Conservation (phyloP, 192 early-diverging fungal species). For the Backusella macrospora region DNA sequence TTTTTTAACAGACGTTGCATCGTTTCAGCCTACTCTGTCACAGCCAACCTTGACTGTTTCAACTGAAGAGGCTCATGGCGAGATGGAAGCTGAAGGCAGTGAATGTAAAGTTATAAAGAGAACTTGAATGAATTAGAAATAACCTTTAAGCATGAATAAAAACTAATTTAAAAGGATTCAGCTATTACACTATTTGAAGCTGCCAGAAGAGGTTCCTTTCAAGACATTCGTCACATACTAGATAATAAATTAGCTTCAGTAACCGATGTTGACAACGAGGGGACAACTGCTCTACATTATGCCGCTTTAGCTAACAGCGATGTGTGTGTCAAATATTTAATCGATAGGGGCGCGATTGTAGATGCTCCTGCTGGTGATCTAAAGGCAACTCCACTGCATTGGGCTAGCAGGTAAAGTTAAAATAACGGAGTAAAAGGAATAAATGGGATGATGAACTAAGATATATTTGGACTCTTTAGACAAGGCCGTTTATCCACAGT, state of each 20-base stretch:
- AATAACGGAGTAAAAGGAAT: background rate
- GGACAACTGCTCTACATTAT: slow-evolving; percentile 83
- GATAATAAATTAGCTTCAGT: slow-evolving; percentile 54
- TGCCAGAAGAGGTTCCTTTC: slow-evolving; percentile 70
- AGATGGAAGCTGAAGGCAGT: slow-evolving; percentile 2
- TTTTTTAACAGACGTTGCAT: slow-evolving; percentile 10
- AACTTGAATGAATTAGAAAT: background rate
- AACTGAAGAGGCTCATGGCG: background rate
- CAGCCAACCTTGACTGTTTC: slow-evolving; percentile 1
- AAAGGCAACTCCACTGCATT: slow-evolving; percentile 89
- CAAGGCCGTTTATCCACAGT: slow-evolving; percentile 77
- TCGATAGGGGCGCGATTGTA: slow-evolving; percentile 77
- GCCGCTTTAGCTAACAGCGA: slow-evolving; percentile 80
- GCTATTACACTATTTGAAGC: slow-evolving; percentile 63
- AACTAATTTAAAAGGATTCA: background rate
- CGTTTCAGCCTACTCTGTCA: background rate
- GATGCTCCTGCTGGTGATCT: slow-evolving; percentile 78
- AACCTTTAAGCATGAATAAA: background rate
- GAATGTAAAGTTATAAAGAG: slow-evolving; percentile 3
- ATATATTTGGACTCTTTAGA: slow-evolving; percentile 38
- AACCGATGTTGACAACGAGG: slow-evolving; percentile 65
- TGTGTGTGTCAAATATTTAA: slow-evolving; percentile 70
- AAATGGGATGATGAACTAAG: background rate
- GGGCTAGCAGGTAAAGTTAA: slow-evolving; percentile 76
- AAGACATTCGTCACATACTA: slow-evolving; percentile 54